phyloP scores from a whole-genome alignment of 257 asterid species.

The Plectranthus barbatus region DNA sequence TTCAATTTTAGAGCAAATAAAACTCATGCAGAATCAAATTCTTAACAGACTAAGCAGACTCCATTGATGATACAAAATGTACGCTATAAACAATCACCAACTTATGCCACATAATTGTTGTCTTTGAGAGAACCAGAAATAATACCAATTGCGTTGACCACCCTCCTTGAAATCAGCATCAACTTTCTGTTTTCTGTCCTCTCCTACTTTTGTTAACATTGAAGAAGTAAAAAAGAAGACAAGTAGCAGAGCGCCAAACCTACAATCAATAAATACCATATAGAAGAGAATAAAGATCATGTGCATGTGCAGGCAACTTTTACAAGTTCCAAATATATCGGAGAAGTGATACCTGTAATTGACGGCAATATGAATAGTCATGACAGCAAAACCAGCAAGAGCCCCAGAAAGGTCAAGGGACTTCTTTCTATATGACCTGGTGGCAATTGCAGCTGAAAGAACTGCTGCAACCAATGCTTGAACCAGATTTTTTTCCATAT shows the following conservation, averaged over 20 bases:
- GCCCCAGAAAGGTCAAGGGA: conserved; percentile 87
- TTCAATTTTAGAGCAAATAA: neutral
- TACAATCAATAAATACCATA: conserved; percentile 14
- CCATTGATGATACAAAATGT: neutral
- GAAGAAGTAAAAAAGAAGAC: conserved; percentile 79
- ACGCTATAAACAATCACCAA: neutral
- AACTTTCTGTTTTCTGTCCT: conserved; percentile 56
- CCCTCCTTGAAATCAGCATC: conserved; percentile 95
- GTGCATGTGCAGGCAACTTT: neutral
- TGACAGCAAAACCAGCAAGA: conserved; percentile 54
- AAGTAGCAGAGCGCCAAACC: conserved; percentile 73
- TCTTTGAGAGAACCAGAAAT: conserved; percentile 1
- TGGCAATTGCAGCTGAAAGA: conserved; percentile 47
- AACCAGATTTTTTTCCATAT: conserved; percentile 36
- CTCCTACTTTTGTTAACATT: conserved; percentile 71
- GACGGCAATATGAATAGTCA: conserved; percentile 70
- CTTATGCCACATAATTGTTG: neutral
- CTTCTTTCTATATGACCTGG: conserved; percentile 55
- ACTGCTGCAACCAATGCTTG: conserved; percentile 46
- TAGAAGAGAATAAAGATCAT: neutral
- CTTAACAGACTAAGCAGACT: neutral
- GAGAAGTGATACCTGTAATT: conserved; percentile 51
- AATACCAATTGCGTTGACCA: conserved; percentile 94
- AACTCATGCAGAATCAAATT: neutral
- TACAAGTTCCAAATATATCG: neutral